A percentile compares a stretch with the other conserved stretches of the same genome.
Conservation (phyloP, 768 basidiomycete species). For the Mycena epipterygia region DNA sequence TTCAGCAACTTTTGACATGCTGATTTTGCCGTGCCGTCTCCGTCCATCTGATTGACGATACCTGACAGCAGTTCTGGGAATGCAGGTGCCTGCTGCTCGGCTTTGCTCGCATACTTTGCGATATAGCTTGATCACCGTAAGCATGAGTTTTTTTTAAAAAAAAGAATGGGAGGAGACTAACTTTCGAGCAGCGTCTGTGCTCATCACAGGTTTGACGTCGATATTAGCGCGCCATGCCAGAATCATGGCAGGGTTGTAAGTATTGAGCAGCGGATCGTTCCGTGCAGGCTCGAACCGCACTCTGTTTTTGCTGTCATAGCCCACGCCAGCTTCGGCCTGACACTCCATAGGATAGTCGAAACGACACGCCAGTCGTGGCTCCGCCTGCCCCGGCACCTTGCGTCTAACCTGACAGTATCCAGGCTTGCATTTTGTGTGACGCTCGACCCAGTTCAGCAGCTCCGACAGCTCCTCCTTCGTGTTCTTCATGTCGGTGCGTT, state of each 20-base stretch:
- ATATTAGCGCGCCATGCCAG: slow-evolving; percentile 43
- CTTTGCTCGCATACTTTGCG: slow-evolving; percentile 33
- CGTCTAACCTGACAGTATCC: slow-evolving; percentile 42
- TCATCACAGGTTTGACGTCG: slow-evolving; percentile 39
- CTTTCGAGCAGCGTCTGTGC: slow-evolving; percentile 27
- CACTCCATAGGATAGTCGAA: slow-evolving; percentile 32
- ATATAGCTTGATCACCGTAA: slow-evolving; percentile 24
- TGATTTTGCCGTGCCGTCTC: slow-evolving; percentile 28
- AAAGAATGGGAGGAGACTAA: not conserved
- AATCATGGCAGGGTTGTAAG: slow-evolving; percentile 36
- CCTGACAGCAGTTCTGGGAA: slow-evolving; percentile 31
- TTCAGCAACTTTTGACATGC: slow-evolving; percentile 41
- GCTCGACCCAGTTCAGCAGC: slow-evolving; percentile 39
- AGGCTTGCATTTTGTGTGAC: slow-evolving; percentile 40
- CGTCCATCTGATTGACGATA: slow-evolving; percentile 18
- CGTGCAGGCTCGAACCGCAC: slow-evolving; percentile 24
- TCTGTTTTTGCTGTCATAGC: slow-evolving; percentile 25
- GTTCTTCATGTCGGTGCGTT: slow-evolving; percentile 19
- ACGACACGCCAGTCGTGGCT: slow-evolving; percentile 34
- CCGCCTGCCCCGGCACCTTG: slow-evolving; percentile 34
- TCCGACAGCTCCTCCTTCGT: slow-evolving; percentile 41
- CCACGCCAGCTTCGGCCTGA: slow-evolving; percentile 1
- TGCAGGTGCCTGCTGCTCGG: slow-evolving; percentile 31
- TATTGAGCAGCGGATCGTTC: slow-evolving; percentile 40
- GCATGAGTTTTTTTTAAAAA: too few species aligned